Conservation (phyloP, 2,329 filamentous ascomycete species). For the Hymenoscyphus repandus region DNA sequence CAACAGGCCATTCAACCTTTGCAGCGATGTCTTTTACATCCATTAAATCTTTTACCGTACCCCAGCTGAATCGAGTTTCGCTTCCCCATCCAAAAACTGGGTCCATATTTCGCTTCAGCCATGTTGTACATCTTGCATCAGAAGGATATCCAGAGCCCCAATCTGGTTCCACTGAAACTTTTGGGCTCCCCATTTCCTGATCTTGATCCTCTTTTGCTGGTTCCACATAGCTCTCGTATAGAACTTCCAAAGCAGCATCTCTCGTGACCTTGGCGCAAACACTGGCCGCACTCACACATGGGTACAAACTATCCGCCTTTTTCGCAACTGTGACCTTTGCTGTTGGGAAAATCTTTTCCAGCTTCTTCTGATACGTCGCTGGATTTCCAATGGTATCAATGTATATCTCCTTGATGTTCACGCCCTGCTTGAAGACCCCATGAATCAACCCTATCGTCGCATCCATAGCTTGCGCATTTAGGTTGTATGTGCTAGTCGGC, state of each 20-base stretch:
- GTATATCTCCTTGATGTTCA: conserved; percentile 84
- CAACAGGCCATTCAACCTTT: conserved; percentile 77
- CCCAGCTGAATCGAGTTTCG: conserved; percentile 94
- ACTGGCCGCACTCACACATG: conserved; percentile 87
- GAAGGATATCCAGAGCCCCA: conserved; percentile 96
- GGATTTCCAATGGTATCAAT: conserved; percentile 92
- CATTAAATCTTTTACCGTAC: conserved; percentile 87
- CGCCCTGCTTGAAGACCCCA: conserved; percentile 67
- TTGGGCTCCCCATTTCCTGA: conserved; percentile 18
- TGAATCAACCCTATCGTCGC: conserved; percentile 80
- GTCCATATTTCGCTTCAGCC: conserved; percentile 84
- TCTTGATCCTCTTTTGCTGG: conserved; percentile 29
- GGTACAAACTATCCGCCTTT: conserved; percentile 90
- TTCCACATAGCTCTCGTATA: conserved; percentile 45
- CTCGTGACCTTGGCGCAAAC: conserved; percentile 95
- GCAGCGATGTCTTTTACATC: conserved; percentile 56
- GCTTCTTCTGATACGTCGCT: conserved; percentile 73
- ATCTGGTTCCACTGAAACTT: conserved; percentile 36
- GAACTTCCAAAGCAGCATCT: conserved; percentile 79
- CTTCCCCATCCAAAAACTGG: conserved; percentile 91
- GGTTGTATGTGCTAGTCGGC: conserved; percentile 62
- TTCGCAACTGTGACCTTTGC: conserved; percentile 72
- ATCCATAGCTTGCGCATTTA: conserved; percentile 94
- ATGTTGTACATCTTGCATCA: conserved; percentile 72
- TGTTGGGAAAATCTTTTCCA: conserved; percentile 80